phyloP scores from a whole-genome alignment of 345 rosid genomes.

The Salix koriyanagi region DNA sequence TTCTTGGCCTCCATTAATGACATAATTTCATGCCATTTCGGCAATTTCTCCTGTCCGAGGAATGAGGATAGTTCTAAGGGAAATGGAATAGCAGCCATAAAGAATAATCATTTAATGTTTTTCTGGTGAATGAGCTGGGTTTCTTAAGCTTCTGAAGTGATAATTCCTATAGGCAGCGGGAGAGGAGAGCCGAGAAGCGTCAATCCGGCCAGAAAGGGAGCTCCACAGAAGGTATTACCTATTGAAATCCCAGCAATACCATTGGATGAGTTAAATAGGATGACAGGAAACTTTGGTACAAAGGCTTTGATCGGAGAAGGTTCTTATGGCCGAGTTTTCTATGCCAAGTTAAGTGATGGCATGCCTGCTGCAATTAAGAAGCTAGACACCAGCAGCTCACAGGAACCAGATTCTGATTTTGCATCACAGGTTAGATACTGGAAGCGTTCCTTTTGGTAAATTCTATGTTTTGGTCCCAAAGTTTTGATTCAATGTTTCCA shows the following conservation, averaged over 20 bases:
- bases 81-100: background rate
- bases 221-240: conserved; percentile 68
- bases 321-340: conserved; percentile 91
- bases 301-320: conserved; percentile 95
- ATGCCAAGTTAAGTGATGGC: conserved; percentile 50
- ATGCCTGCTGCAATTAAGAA: conserved; percentile 74
- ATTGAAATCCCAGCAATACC: conserved; percentile 67
- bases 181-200: conserved; percentile 73
- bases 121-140: background rate
- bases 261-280: conserved; percentile 62
- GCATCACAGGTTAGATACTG: conserved; percentile 58
- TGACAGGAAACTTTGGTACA: conserved; percentile 61
- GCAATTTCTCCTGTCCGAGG: background rate
- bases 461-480: background rate
- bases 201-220: conserved; percentile 53
- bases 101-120: background rate
- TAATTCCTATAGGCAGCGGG: conserved; percentile 33
- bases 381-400: conserved; percentile 70
- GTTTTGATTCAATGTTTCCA: background rate
- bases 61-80: background rate
- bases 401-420: conserved; percentile 80
- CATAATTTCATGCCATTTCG: background rate
- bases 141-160: background rate
- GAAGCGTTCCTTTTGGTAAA: background rate
- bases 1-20: background rate